Conservation (phyloP, 495 filamentous ascomycete species). For the Aspergillus cavernicola region DNA sequence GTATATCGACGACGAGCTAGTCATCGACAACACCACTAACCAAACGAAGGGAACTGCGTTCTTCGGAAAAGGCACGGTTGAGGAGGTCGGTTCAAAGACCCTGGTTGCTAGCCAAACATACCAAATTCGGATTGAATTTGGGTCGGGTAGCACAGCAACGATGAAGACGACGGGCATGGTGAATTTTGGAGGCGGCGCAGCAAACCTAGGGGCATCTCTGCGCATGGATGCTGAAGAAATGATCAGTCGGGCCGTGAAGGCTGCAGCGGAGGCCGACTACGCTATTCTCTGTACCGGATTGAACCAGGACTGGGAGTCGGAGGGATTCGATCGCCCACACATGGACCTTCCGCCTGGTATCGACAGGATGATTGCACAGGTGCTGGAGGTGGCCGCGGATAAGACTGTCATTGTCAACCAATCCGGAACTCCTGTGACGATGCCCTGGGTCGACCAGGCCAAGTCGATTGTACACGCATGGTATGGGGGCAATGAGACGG, state of each 20-base stretch:
- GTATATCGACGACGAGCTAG: conserved; percentile 60
- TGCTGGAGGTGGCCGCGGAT: conserved; percentile 61
- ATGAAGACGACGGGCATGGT: conserved; percentile 43
- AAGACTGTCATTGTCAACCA: conserved; percentile 71
- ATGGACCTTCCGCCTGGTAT: conserved; percentile 69
- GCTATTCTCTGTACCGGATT: conserved; percentile 72
- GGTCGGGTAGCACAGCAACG: conserved; percentile 53
- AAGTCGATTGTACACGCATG: conserved; percentile 64
- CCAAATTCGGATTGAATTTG: conserved; percentile 56
- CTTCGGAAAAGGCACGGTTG: conserved; percentile 53
- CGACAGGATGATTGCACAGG: conserved; percentile 62
- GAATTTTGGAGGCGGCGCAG: conserved; percentile 59
- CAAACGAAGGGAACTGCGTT: conserved; percentile 55
- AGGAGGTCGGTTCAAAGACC: conserved; percentile 50
- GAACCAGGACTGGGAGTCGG: conserved; percentile 79
- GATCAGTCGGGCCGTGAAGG: conserved; percentile 55
- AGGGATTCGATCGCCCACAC: conserved; percentile 71
- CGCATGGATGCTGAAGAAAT: conserved; percentile 61
- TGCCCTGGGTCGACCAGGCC: conserved; percentile 71
- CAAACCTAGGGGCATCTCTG: conserved; percentile 67
- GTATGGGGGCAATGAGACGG: conserved; percentile 73
- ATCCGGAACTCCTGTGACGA: conserved; percentile 71
- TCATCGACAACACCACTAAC: conserved; percentile 59
- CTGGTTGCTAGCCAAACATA: conserved; percentile 54
- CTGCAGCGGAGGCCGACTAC: conserved; percentile 60